Base-by-base conservation (phyloP, 768 basidiomycete species). In the Podaxis sp. region DNA sequence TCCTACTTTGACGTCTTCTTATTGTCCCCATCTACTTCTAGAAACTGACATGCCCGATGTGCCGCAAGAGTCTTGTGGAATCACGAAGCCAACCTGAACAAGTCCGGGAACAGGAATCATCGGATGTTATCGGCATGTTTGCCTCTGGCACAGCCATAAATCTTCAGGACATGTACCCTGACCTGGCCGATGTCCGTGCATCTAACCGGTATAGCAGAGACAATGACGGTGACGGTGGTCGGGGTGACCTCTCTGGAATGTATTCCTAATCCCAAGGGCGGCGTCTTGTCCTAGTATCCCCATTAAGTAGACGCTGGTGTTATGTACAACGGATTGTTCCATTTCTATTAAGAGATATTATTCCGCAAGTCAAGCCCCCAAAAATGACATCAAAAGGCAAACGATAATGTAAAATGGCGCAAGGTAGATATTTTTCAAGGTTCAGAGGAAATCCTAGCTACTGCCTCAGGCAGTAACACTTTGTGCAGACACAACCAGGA, bases 181-280 rank as follows among this genome's bases (percentile, higher is more conserved):
- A 15, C 8, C 36, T 4, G 0, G 4, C 33, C 19, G 25, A 7
- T 15, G 37, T 4, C 17, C 37, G 36, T 40, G 37, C 22, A 13
- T 55, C 13, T 3, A 17, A n/a, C 36, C 11, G 37, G 19, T 36
- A 37, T 29, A 50, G 5, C 36, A 37, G 33, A 19, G 55, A 38
- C 24, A 50, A 53, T 36, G 38, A 51, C 25, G 46, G 62, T 12
- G 51, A 56, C 3, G 69, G 72, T 36, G 71, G 75, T 41, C 69
- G 71, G 36, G 68, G 69, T 41, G 79, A 80, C 55, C 84, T 74
- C 67, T 65, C 78, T 38, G 79, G 82, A 29, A 87, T 88, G 87
- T 88, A 86, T 72, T 87, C 86, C 24, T 88, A 72, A 72, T 27
- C 37, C 50, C 50, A 55, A 29, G 17, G 38, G 25, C 29, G 29